Evolutionary conservation across 805 yeast genomes (phyloP).

Genomic region (Candida pseudoglaebosa): DNA sequence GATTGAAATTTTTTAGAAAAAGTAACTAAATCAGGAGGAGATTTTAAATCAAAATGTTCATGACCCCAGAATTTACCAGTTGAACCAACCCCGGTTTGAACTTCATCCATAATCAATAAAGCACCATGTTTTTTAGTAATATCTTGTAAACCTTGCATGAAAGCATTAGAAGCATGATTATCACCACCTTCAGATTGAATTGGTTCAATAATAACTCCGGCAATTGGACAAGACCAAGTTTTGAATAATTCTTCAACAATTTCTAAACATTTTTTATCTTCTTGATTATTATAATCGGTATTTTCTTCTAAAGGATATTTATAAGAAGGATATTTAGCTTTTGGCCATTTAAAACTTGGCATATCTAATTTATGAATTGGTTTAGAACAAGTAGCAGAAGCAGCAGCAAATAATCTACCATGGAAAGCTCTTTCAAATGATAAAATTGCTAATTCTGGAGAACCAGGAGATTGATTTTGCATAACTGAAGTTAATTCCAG

Average conservation of each 20-base stretch:
- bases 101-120: slow-evolving; percentile 77
- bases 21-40: slow-evolving; percentile 81
- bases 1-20: slow-evolving; percentile 87
- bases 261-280: slow-evolving; percentile 77
- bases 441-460: slow-evolving; percentile 80
- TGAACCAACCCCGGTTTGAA: slow-evolving; percentile 88
- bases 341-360: slow-evolving; percentile 97
- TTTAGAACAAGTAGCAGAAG: slow-evolving; percentile 87
- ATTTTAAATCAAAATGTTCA: slow-evolving; percentile 72
- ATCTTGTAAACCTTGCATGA: slow-evolving; percentile 81
- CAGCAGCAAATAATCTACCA: slow-evolving; percentile 90
- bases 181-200: slow-evolving; percentile 92
- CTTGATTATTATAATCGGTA: slow-evolving; percentile 60
- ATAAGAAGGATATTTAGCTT: slow-evolving; percentile 85
- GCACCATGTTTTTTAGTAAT: slow-evolving; percentile 67
- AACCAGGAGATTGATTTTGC: slow-evolving; percentile 82
- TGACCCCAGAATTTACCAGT: slow-evolving; percentile 87
- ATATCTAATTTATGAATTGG: slow-evolving; percentile 91
- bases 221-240: slow-evolving; percentile 72
- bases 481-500: slow-evolving; percentile 73
- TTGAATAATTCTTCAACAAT: slow-evolving; percentile 69
- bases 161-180: slow-evolving; percentile 72
- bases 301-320: slow-evolving; percentile 76
- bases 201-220: slow-evolving; percentile 88
- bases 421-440: slow-evolving; percentile 91